Base-by-base conservation (phyloP, 2,329 filamentous ascomycete species). In the Pestalotiopsis sp. region DNA sequence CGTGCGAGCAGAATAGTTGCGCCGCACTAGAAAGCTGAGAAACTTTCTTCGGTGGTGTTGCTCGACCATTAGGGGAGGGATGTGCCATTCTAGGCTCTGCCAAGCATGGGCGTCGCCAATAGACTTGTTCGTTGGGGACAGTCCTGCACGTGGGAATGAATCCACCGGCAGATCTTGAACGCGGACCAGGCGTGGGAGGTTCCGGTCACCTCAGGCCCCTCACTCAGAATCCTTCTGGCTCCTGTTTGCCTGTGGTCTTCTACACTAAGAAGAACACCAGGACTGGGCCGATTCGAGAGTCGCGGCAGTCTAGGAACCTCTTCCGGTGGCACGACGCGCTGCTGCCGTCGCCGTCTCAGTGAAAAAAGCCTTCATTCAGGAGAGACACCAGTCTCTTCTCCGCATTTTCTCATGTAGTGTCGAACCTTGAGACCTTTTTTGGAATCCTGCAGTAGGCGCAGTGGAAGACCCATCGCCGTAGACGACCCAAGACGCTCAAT, bases 91-190 rank as follows among this genome's bases (percentile, higher is more conserved):
- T 62, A 62, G 36, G 59, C 59, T 62, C 38, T 36, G 36, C 31
- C 36, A 36, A 62, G 27, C 31, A n/a, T 7, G 45, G n/a, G 45
- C 17, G 3, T 52, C 17, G 9, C 45, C 45, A 52, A 52, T 52
- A 20, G 17, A 52, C 20, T 17, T 52, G 20, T 52, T 62, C 31
- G 9, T 62, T 39, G 36, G 59, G 56, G 31, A 20, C 57, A 59
- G 13, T n/a, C 17, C 59, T 62, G 59, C 59, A 62, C 59, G 59
- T 62, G 59, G 59, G 27, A 39, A 62, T 17, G 59, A 62, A 62
- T 39, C 59, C 59, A 62, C 59, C 59, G 59, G 59, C 59, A 62
- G 59, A 62, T 62, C 59, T 62, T 11, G 45, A 14, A 52, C 45
- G 45, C 17, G 45, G 45, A 52, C 45, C n/a, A 52, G 45, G 45